Evolutionary conservation across 768 basidiomycete species (phyloP).

Genomic region (Naganishia antarctica): DNA sequence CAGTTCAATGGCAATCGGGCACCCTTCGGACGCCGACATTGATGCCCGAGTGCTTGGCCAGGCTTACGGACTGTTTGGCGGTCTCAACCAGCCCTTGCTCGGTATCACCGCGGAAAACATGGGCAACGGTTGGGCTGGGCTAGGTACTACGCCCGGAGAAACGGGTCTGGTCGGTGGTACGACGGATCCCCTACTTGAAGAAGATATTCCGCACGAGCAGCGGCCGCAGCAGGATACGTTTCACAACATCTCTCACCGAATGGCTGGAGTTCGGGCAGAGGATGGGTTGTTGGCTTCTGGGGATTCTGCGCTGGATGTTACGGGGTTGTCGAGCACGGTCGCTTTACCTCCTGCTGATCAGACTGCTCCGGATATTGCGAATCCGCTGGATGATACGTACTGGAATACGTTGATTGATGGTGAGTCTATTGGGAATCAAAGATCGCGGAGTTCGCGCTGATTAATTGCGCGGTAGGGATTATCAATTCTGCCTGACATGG

Average conservation of each 20-base stretch:
- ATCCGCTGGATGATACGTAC: constrained; percentile 44
- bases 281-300: constrained; percentile 21
- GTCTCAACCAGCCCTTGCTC: constrained; percentile 25
- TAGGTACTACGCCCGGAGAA: constrained; percentile 8
- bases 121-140: constrained; percentile 14
- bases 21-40: constrained; percentile 30
- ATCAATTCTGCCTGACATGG: constrained; percentile 13
- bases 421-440: constrained; percentile 26
- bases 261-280: constrained; percentile 19
- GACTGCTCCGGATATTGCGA: constrained; percentile 14
- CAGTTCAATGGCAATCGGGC: constrained; percentile 41
- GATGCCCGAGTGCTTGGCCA: constrained; percentile 24
- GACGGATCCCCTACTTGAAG: constrained; percentile 16
- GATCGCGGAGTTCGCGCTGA: neutral
- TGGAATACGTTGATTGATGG: constrained; percentile 49
- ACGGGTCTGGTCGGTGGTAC: neutral
- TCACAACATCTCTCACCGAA: constrained; percentile 25
- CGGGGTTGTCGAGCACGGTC: constrained; percentile 4
- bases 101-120: neutral
- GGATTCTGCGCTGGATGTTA: constrained; percentile 11
- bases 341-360: constrained; percentile 19
- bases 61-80: constrained; percentile 16
- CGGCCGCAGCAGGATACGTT: constrained; percentile 25
- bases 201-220: constrained; percentile 19
- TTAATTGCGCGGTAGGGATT: neutral